Base-by-base conservation (phyloP, 108 stramenopile genomes). In the Conticribra weissflogii region DNA sequence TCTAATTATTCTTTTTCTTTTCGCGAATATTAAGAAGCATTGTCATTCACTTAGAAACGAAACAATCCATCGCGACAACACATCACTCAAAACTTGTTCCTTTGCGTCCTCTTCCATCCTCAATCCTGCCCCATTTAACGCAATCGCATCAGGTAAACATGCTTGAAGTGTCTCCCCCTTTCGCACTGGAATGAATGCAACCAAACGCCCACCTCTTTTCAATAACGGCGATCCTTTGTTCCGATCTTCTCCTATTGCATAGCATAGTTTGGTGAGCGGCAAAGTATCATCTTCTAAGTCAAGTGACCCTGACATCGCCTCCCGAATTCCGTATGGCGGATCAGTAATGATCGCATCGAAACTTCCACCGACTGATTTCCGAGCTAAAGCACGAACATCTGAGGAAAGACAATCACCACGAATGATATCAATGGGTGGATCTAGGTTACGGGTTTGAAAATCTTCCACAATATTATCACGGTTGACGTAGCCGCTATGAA, bases 301-400 rank as follows among this genome's bases (percentile, higher is more conserved):
- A 16, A n/a, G 34, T 31, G 27, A 31, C 5, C 34, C 12, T 3
- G 36, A 29, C 63, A 71, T 59, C 4, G 79, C 59, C 59, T 82
- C 81, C 1, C 81, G 36, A 52, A 95, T 91, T 18, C 94, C 94
- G 54, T 92, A 95, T 0, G 94, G 94, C 8, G 94, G 94, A 72
- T 95, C 94, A 0, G 83, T 83, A 23, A 88, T 36, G 30, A 95
- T 95, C n/a, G 81, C 88, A 81, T 95, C 94, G 71, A 95, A 95
- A 41, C 36, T 12, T 24, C 85, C 75, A 12, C 82, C 82, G 9
- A 85, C 74, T 14, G 79, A 81, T 14, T 8, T 31, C 47, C 81
- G 72, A 1, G 86, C 90, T 54, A 66, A 30, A 0, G 80, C 46
- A 34, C 94, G 85, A 2, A 90, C 63, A 15, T 87, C 71, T 2